A percentile compares a stretch with the other conserved stretches of the same genome.
These are phyloP conservation scores for Neoscytalidium dimidiatum DNA, from an alignment of 2,329 filamentous ascomycete genomes.

Conservation along the genomic window DNA sequence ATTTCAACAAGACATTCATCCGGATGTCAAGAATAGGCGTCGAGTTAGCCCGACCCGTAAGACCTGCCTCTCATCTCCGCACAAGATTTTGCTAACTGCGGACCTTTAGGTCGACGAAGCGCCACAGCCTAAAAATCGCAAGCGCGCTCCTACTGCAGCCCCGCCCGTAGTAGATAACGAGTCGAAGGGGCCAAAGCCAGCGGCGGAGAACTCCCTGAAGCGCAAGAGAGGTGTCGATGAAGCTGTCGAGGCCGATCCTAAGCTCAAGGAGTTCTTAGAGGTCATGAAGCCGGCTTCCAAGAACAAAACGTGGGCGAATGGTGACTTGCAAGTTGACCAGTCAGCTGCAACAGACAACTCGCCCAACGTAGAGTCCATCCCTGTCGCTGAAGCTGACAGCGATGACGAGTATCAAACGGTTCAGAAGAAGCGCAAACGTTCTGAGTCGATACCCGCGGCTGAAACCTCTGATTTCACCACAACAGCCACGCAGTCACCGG, in stretches of 20 bases:
- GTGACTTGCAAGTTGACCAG: conserved; percentile 38
- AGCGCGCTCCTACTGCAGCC: conserved; percentile 9
- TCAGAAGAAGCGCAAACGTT: conserved; percentile 47
- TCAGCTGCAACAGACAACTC: conserved; percentile 24
- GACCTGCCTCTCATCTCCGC: conserved; percentile 26
- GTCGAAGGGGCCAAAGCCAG: conserved; percentile 25
- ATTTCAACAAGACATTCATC: conserved; percentile 94
- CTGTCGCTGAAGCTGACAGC: conserved; percentile 54
- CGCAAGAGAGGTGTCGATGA: conserved; percentile 64
- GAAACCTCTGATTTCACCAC: conserved; percentile 7
- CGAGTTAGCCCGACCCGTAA: conserved; percentile 81
- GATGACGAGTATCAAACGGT: conserved; percentile 76
- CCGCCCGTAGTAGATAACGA: neutral
- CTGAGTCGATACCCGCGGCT: conserved; percentile 2
- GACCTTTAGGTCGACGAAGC: conserved; percentile 13
- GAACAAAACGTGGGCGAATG: conserved; percentile 63
- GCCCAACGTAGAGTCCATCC: conserved; percentile 25
- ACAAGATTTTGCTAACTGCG: conserved; percentile 13
- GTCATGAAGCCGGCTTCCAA: conserved; percentile 74
- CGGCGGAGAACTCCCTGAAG: conserved; percentile 54
- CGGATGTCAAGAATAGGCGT: conserved; percentile 93
- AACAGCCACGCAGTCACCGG: neutral
- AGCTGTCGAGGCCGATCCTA: conserved; percentile 64
- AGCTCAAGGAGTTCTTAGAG: conserved; percentile 82
- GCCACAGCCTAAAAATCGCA: conserved; percentile 9